Conservation (phyloP, 495 filamentous ascomycete genomes). For the Rusavskia elegans region DNA sequence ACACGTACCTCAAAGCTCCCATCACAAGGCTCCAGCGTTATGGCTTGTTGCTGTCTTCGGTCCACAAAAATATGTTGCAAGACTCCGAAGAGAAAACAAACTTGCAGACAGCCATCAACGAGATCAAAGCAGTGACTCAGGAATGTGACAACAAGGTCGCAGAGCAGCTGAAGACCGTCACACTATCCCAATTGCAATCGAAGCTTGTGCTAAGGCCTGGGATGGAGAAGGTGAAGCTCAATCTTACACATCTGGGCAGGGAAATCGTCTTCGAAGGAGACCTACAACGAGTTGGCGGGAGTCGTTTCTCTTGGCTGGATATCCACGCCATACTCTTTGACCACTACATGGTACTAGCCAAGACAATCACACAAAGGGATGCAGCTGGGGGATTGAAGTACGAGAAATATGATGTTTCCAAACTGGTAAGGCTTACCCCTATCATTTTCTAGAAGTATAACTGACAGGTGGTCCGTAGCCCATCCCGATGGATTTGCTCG, state of each 20-base stretch:
- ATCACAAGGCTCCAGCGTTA: conserved; percentile 91
- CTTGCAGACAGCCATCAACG: conserved; percentile 74
- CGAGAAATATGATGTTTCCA: conserved; percentile 89
- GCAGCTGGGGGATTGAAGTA: conserved; percentile 47
- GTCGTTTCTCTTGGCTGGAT: conserved; percentile 79
- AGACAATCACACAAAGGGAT: conserved; percentile 54
- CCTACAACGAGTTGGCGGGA: conserved; percentile 66
- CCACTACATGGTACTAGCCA: conserved; percentile 88
- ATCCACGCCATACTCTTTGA: conserved; percentile 89
- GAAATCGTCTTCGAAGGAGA: conserved; percentile 83
- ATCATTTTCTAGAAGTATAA: not conserved
- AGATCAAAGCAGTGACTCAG: conserved; percentile 78
- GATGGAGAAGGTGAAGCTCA: conserved; percentile 78
- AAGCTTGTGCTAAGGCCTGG: conserved; percentile 73
- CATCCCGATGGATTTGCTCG: conserved; percentile 92
- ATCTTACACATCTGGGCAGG: conserved; percentile 79
- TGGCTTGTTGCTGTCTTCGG: conserved; percentile 64
- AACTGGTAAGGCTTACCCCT: conserved; percentile 42
- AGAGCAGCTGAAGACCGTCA: conserved; percentile 85
- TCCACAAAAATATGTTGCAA: conserved; percentile 64
- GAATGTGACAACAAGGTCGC: conserved; percentile 93
- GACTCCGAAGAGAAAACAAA: conserved; percentile 88
- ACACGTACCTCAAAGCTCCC: conserved; percentile 82
- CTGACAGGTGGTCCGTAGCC: conserved; percentile 31
- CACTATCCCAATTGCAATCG: conserved; percentile 63